Percentiles rank a stretch among this genome's conserved stretches.
These are phyloP conservation scores for Russula lepida DNA, from an alignment of 768 basidiomycete genomes.

Conservation along the genomic window DNA sequence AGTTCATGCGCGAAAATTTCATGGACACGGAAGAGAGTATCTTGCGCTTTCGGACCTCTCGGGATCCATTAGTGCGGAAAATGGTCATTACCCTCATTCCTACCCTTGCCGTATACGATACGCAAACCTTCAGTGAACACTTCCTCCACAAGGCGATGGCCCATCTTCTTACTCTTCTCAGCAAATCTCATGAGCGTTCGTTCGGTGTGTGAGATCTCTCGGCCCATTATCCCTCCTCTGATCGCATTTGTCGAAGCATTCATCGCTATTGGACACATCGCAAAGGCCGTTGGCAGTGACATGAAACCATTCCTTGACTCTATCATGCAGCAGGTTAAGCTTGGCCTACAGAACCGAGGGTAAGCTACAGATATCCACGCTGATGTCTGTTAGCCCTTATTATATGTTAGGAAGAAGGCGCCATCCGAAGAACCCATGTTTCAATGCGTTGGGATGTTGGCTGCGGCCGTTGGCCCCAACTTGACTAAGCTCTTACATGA, in stretches of 20 bases:
- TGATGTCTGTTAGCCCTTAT: background rate
- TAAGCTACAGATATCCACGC: slow-evolving; percentile 29
- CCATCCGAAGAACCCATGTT: slow-evolving; percentile 93
- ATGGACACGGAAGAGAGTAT: slow-evolving; percentile 84
- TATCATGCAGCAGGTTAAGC: slow-evolving; percentile 83
- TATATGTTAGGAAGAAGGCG: slow-evolving; percentile 70
- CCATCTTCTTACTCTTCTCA: slow-evolving; percentile 78
- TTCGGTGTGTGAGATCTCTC: slow-evolving; percentile 49
- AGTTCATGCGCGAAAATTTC: slow-evolving; percentile 89
- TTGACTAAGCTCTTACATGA: slow-evolving; percentile 94
- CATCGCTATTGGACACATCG: slow-evolving; percentile 93
- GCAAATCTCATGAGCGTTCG: slow-evolving; percentile 81
- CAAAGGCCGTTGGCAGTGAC: slow-evolving; percentile 82
- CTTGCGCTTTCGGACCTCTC: slow-evolving; percentile 76
- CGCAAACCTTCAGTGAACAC: slow-evolving; percentile 82
- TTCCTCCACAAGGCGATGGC: slow-evolving; percentile 93
- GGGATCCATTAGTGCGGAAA: slow-evolving; percentile 81
- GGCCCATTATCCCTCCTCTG: background rate
- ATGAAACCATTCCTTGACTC: slow-evolving; percentile 95
- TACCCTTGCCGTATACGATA: slow-evolving; percentile 89
- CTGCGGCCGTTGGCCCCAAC: slow-evolving; percentile 90
- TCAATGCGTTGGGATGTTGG: slow-evolving; percentile 95
- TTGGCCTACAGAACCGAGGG: slow-evolving; percentile 84
- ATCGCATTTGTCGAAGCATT: slow-evolving; percentile 51
- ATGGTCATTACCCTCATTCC: slow-evolving; percentile 96